Conservation (phyloP, 495 filamentous ascomycete species). For the Penicillium odoratum region DNA sequence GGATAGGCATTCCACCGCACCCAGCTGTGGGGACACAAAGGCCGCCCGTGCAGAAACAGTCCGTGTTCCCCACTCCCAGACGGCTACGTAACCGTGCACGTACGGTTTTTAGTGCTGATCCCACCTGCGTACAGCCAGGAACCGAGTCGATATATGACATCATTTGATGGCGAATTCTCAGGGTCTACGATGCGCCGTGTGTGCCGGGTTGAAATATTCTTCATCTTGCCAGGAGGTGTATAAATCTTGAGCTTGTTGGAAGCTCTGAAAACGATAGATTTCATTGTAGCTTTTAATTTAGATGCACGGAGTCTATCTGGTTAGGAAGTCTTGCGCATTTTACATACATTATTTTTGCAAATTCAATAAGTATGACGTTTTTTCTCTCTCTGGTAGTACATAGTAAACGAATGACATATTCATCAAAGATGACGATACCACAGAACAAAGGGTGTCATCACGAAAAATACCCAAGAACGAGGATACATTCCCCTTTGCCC, state of each 20-base stretch:
- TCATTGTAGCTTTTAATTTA: too few species aligned
- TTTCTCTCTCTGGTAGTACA: not conserved
- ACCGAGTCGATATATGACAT: conserved; percentile 11
- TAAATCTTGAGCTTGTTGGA: too few species aligned
- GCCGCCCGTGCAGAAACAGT: not conserved
- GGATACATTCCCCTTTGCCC: not conserved
- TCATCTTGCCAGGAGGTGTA: too few species aligned
- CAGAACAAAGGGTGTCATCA: not conserved
- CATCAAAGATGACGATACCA: not conserved
- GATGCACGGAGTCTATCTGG: too few species aligned
- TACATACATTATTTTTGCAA: not conserved
- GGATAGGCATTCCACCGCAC: not conserved
- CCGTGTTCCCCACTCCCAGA: not conserved
- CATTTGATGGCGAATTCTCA: not conserved
- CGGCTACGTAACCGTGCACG: conserved; percentile 20
- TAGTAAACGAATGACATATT: not conserved
- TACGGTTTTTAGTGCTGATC: not conserved
- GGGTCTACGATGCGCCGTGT: not conserved
- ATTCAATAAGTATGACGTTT: not conserved
- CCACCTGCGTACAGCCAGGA: not conserved
- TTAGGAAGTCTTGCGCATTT: not conserved
- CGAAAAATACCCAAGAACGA: not conserved
- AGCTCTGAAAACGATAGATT: too few species aligned
- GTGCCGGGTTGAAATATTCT: too few species aligned
- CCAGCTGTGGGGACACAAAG: not conserved